Base-by-base conservation (phyloP, 805 yeast species). In the Saccharomycopsis sp. region DNA sequence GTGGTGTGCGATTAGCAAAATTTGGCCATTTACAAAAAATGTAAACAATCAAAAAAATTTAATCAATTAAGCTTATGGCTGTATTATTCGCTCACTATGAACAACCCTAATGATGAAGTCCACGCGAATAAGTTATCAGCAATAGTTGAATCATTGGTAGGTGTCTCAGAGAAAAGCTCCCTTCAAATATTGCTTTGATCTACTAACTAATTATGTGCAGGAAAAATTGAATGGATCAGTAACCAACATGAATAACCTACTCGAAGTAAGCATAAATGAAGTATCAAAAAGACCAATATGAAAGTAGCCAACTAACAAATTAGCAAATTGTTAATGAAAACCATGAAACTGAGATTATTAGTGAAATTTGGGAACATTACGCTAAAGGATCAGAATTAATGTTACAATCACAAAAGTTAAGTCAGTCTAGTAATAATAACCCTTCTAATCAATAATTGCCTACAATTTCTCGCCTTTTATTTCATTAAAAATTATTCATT, bases 91-190 rank as follows among this genome's bases (percentile, higher is more conserved):
- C n/a, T n/a, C 35, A 31, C 35, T 8, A 49, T 49, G 52, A 49
- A 49, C 33, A 49, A 49, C 24, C 52, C 52, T n/a, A 49, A 45
- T 27, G 52, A 45, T 26, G 52, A 49, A 21, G 50, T 45, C 11
- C 52, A 49, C 17, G 50, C 52, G 1, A 42, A 45, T 13, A 49
- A 49, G 27, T 20, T 49, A 7, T 23, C 45, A 14, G 46, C 50
- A 1, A 49, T 49, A n/a, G 50, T 43, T 4, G 43, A 29, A 3
- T 49, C 52, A 5, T 39, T 49, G 11, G 45, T 40, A 44, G 13
- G 44, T 34, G 26, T 22, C 7, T 16, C 35, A 32, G n/a, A 13
- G n/a, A 9, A 13, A 14, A 16, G n/a, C 16, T 32, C 17, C 13
- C 17, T 16, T 17, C 13, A 27, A 27, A 27, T 27, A n/a, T 27